Evolutionary conservation across 139 green algal genomes (phyloP).

Genomic region (Mesotaenium endlicherianum): DNA sequence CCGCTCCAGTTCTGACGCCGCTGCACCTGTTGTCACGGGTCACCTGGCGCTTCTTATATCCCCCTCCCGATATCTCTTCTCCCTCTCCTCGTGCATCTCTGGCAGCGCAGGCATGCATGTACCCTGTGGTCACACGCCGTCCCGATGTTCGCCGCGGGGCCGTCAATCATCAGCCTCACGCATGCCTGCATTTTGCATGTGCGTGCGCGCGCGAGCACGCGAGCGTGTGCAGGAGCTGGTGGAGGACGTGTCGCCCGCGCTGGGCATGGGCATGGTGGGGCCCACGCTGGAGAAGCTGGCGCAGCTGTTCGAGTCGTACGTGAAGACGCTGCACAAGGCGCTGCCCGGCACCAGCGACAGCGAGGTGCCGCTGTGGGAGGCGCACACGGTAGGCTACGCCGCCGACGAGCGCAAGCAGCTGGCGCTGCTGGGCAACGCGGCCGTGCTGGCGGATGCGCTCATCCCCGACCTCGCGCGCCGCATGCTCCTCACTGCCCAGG

Average conservation of each 20-base stretch:
- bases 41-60: too few relatives aligned
- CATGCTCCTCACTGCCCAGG: not conserved
- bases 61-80: too few relatives aligned
- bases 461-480: not conserved
- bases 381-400: not conserved
- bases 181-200: not conserved
- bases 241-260: slow-evolving; percentile 21
- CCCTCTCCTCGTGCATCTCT: too few relatives aligned
- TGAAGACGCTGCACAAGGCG: slow-evolving; percentile 19
- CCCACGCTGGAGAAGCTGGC: slow-evolving; percentile 19
- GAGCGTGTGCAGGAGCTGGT: slow-evolving; percentile 27
- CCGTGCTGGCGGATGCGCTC: slow-evolving; percentile 34
- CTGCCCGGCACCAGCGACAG: not conserved
- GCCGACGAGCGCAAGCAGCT: slow-evolving; percentile 35
- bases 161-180: not conserved
- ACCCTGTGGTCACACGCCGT: not conserved
- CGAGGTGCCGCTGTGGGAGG: not conserved
- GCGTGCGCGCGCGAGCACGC: not conserved
- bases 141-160: not conserved
- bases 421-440: slow-evolving; percentile 41
- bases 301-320: slow-evolving; percentile 35
- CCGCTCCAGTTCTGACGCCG: too few relatives aligned
- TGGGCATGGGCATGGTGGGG: slow-evolving; percentile 18
- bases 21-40: too few relatives aligned
- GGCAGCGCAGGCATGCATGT: not conserved